Evolutionary conservation across 345 rosid genomes (phyloP), one percentile per base, ranked within the genome.

Genomic region (Geranium rotundifolium): DNA sequence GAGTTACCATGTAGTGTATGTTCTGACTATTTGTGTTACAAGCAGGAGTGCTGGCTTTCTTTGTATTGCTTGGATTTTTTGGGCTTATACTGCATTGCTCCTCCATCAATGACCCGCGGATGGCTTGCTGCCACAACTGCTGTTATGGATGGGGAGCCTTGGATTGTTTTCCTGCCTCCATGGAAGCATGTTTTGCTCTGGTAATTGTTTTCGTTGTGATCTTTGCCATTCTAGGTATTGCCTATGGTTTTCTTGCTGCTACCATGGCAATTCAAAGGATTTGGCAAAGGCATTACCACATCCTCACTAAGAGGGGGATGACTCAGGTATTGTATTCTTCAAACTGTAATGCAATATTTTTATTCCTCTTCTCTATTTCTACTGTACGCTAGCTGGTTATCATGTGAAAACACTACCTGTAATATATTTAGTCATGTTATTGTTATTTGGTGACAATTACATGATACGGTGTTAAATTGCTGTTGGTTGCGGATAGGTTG

Each of bases 91-190:
- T 93, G 56, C 97, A 93, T 55, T 93, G 99, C 74, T 82, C 96
- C 56, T 67, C 96, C 71, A 69, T 93, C 63, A 90, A 82, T 56
- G 96, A 93, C 64, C 95, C 97, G 18, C 76, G 89, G 64, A 90
- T 89, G 96, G 91, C 87, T 63, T 89, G 91, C 57, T 89, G 99
- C 76, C 97, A 87, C 71, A 87, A 89, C 72, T 87, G 97, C 83
- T 93, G 96, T 71, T 93, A 93, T 63, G 97, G 99, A 49, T 87
- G 96, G 99, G 97, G 97, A 39, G 77, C 87, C 72, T 79, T 92
- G 76, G 96, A 92, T 70, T 87, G 95, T 70, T 93, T 93, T 77
- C 99, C 97, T 59, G 96, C 95, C 19, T 88, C 97, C 1, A 76
- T 93, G 96, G 99, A 93, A 75, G 97, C 96, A 23, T 86, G 96